Conservation (phyloP, 164 flowering plant species). For the Berberis thunbergii region DNA sequence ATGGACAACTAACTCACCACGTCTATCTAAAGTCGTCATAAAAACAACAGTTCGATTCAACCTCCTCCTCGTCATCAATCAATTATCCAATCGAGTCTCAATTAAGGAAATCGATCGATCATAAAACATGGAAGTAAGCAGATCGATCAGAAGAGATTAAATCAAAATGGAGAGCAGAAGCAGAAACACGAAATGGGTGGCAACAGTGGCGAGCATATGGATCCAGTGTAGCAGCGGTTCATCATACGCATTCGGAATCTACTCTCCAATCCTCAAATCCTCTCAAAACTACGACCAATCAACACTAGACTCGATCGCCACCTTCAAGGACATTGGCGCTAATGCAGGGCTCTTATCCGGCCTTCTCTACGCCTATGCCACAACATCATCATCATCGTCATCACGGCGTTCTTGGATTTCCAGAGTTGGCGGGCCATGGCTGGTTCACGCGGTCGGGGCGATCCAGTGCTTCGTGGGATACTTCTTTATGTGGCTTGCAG, state of each 20-base stretch:
- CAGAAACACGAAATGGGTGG: conserved; percentile 39
- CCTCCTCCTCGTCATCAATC: no score
- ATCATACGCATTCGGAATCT: conserved; percentile 81
- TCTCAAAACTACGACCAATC: conserved; percentile 67
- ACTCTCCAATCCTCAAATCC: conserved; percentile 68
- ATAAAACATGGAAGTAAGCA: no score
- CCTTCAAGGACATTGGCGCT: conserved; percentile 91
- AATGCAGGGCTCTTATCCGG: conserved; percentile 84
- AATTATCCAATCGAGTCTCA: no score
- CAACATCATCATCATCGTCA: conserved; percentile 1
- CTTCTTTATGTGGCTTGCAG: conserved; percentile 68
- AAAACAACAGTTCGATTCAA: no score
- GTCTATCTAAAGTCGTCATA: no score
- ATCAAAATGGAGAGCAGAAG: conserved; percentile 7
- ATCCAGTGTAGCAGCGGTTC: conserved; percentile 73
- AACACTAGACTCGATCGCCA: conserved; percentile 79
- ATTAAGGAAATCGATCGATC: no score
- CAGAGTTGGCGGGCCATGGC: conserved; percentile 50
- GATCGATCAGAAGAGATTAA: neutral
- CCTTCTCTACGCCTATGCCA: conserved; percentile 56
- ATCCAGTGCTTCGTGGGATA: conserved; percentile 74
- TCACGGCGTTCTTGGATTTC: neutral
- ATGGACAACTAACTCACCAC: no score
- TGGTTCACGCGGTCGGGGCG: conserved; percentile 67
- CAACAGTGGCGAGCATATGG: conserved; percentile 71